A percentile compares a stretch with the other conserved stretches of the same genome.
Conservation (phyloP, 2,329 filamentous ascomycete species). For the Elsinoe fawcettii region DNA sequence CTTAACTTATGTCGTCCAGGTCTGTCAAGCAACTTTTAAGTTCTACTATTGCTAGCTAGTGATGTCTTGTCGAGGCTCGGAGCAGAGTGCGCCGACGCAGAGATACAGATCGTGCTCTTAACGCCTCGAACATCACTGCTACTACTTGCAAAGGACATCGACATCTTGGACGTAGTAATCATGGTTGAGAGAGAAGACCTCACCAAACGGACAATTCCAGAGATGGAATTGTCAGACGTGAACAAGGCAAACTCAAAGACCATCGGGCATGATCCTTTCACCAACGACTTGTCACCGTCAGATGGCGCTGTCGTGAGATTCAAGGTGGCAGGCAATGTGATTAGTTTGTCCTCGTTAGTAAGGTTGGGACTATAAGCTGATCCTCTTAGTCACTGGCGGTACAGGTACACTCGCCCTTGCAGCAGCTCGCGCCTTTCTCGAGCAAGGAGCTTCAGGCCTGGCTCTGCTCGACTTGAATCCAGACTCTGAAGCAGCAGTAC, state of each 20-base stretch:
- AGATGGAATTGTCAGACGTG: constrained; percentile 6
- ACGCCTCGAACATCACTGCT: background rate
- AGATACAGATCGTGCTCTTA: background rate
- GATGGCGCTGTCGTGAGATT: constrained; percentile 40
- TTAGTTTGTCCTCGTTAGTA: constrained; percentile 22
- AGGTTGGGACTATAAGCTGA: background rate
- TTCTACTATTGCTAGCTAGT: no score
- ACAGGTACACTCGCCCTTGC: constrained; percentile 56
- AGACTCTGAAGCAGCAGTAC: constrained; percentile 33
- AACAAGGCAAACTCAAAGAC: background rate
- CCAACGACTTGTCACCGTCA: background rate
- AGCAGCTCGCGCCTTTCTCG: constrained; percentile 55
- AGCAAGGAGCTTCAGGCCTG: constrained; percentile 56
- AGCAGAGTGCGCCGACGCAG: no score
- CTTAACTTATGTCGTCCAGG: no score
- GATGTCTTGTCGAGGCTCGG: no score
- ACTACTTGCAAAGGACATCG: background rate
- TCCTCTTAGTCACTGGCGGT: constrained; percentile 52
- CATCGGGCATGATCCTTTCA: background rate
- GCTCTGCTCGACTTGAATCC: constrained; percentile 53
- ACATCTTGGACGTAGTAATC: background rate
- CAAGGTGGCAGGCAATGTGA: constrained; percentile 45
- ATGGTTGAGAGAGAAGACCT: constrained; percentile 10
- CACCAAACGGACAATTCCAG: constrained; percentile 12
- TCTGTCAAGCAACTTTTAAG: no score